Percentiles rank a stretch among this genome's conserved stretches.
Evolutionary conservation across 2,329 filamentous ascomycete genomes (phyloP).

Genomic region (Orbilia quercus): DNA sequence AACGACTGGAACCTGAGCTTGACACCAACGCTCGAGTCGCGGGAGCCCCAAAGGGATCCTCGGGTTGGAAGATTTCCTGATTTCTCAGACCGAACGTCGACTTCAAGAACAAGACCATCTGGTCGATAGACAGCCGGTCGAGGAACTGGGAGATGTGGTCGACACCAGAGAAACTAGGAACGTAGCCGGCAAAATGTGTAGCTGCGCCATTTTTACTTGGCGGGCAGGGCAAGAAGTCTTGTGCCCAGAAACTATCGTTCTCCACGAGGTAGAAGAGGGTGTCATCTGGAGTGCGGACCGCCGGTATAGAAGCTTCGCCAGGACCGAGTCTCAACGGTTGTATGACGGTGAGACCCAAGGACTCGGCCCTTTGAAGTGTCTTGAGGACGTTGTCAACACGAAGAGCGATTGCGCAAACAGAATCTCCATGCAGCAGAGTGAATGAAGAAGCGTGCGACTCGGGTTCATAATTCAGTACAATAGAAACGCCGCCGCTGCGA

Average conservation of each 20-base stretch:
- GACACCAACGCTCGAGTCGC: constrained; percentile 56
- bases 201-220: constrained; percentile 46
- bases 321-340: constrained; percentile 54
- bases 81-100: constrained; percentile 54
- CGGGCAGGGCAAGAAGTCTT: constrained; percentile 55
- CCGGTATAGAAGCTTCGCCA: constrained; percentile 54
- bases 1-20: constrained; percentile 42
- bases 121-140: constrained; percentile 54
- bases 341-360: constrained; percentile 53
- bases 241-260: constrained; percentile 57
- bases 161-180: constrained; percentile 47
- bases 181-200: constrained; percentile 51
- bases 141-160: constrained; percentile 57
- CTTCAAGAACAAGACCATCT: constrained; percentile 55
- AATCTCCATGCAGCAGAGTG: constrained; percentile 55
- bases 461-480: constrained; percentile 57
- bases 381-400: constrained; percentile 55
- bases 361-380: constrained; percentile 47
- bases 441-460: constrained; percentile 57
- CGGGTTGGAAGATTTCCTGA: constrained; percentile 54
- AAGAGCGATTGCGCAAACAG: constrained; percentile 55
- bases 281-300: constrained; percentile 56
- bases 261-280: constrained; percentile 56
- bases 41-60: constrained; percentile 55
- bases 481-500: constrained; percentile 53